phyloP scores from a whole-genome alignment of 495 filamentous ascomycete species.

The Evansstolkia leycettana region DNA sequence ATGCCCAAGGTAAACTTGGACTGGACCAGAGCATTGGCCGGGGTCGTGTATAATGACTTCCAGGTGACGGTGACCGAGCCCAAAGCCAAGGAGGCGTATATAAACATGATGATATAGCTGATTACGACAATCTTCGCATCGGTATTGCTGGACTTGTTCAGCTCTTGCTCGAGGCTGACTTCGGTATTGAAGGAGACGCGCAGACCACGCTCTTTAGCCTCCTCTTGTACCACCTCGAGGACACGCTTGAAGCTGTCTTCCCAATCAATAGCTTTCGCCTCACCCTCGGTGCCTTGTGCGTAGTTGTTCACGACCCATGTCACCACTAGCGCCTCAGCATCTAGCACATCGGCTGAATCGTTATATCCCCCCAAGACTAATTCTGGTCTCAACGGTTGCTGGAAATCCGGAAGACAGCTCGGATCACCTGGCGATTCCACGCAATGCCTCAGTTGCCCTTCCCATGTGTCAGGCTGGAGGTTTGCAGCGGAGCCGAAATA shows the following conservation, averaged over 20 bases:
- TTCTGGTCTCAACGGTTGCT: slow-evolving; percentile 71
- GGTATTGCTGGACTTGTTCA: slow-evolving; percentile 93
- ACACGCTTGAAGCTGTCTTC: slow-evolving; percentile 61
- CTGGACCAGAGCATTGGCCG: slow-evolving; percentile 73
- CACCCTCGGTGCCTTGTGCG: slow-evolving; percentile 53
- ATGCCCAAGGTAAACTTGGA: slow-evolving; percentile 92
- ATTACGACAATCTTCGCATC: slow-evolving; percentile 95
- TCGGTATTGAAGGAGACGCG: slow-evolving; percentile 90
- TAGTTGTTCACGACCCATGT: slow-evolving; percentile 97
- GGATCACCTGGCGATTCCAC: slow-evolving; percentile 57
- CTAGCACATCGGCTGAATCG: slow-evolving; percentile 47
- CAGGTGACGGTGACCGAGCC: slow-evolving; percentile 75
- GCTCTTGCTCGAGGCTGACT: slow-evolving; percentile 81
- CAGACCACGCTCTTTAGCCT: slow-evolving; percentile 66
- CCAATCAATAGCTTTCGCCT: slow-evolving; percentile 74
- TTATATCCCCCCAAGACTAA: slow-evolving; percentile 78
- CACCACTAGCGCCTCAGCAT: slow-evolving; percentile 66
- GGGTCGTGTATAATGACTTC: slow-evolving; percentile 63
- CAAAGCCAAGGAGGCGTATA: slow-evolving; percentile 86
- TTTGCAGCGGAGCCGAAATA: slow-evolving; percentile 63
- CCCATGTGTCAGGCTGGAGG: slow-evolving; percentile 55
- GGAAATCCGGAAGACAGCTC: slow-evolving; percentile 71
- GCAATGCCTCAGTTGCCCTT: slow-evolving; percentile 54
- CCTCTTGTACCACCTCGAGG: slow-evolving; percentile 62
- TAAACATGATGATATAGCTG: slow-evolving; percentile 97